Conservation (phyloP, 1,139 yeast species). For the Scheffersomyces stambukii region DNA sequence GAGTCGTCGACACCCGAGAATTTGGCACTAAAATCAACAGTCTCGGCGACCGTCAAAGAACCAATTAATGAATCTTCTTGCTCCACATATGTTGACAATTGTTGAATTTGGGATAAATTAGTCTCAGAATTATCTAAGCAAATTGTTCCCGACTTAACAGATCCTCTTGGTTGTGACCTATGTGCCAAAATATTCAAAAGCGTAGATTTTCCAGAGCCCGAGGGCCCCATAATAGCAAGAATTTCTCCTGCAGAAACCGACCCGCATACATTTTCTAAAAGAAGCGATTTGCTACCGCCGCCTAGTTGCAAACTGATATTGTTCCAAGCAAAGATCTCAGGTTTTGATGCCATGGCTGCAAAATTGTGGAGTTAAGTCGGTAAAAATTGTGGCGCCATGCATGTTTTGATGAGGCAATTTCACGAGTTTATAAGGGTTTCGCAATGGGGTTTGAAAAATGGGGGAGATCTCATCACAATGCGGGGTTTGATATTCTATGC, state of each 20-base stretch:
- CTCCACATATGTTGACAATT: conserved; percentile 21
- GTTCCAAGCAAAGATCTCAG: conserved; percentile 6
- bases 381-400: too few species aligned
- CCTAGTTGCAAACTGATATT: conserved; percentile 17
- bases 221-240: conserved; percentile 23
- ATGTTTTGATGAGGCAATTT: too few species aligned
- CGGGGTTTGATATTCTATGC: too few species aligned
- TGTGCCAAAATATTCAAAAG: conserved; percentile 17
- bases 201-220: conserved; percentile 23
- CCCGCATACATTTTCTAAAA: conserved; percentile 18
- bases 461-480: too few species aligned
- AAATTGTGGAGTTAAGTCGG: too few species aligned
- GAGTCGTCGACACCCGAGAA: conserved; percentile 11
- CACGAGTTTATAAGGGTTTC: too few species aligned
- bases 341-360: too few species aligned
- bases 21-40: conserved; percentile 19
- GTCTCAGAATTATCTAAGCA: conserved; percentile 8
- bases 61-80: conserved; percentile 24
- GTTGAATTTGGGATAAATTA: conserved; percentile 8
- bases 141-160: conserved; percentile 10
- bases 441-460: too few species aligned
- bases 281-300: conserved; percentile 46
- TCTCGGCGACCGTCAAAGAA: conserved; percentile 20
- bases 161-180: conserved; percentile 11
- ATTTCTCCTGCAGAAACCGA: conserved; percentile 21